Conservation (phyloP, 495 filamentous ascomycete genomes). For the Endocarpon pusillum region DNA sequence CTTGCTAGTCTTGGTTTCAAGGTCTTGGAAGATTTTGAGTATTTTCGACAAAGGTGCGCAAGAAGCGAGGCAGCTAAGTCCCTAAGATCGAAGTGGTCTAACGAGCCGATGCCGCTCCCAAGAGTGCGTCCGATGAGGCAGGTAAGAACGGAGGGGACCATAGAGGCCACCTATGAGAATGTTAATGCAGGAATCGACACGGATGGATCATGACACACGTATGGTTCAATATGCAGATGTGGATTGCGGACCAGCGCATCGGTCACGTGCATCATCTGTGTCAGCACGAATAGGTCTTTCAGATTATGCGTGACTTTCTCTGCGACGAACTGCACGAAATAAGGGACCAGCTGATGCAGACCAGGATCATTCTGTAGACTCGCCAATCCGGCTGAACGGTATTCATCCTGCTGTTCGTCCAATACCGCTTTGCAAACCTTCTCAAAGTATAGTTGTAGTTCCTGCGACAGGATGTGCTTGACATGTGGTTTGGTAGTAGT, state of each 20-base stretch:
- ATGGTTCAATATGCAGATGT: slow-evolving; percentile 73
- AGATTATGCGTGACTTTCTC: slow-evolving; percentile 87
- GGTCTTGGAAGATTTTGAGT: slow-evolving; percentile 52
- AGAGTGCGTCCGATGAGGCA: slow-evolving; percentile 79
- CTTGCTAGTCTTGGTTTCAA: slow-evolving; percentile 78
- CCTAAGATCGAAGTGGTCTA: slow-evolving; percentile 64
- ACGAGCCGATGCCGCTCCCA: slow-evolving; percentile 30
- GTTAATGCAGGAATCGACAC: slow-evolving; percentile 8
- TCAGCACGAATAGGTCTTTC: slow-evolving; percentile 69
- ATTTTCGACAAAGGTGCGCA: slow-evolving; percentile 53
- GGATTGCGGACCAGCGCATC: slow-evolving; percentile 68
- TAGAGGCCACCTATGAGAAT: slow-evolving; percentile 36
- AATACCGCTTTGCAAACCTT: slow-evolving; percentile 74
- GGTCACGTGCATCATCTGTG: slow-evolving; percentile 78
- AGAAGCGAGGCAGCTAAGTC: slow-evolving; percentile 70
- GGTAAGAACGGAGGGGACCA: slow-evolving; percentile 79
- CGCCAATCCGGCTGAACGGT: slow-evolving; percentile 69
- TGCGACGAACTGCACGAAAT: slow-evolving; percentile 85
- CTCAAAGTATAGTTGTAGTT: slow-evolving; percentile 92
- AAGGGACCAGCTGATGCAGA: slow-evolving; percentile 84
- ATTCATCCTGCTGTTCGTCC: slow-evolving; percentile 66
- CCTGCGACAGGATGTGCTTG: slow-evolving; percentile 88
- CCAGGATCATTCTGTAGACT: slow-evolving; percentile 75
- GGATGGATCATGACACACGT: too few relatives aligned
- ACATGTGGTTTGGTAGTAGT: slow-evolving; percentile 73